Evolutionary conservation across 306 rosid genomes (phyloP).

Genomic region (Inga laurina): DNA sequence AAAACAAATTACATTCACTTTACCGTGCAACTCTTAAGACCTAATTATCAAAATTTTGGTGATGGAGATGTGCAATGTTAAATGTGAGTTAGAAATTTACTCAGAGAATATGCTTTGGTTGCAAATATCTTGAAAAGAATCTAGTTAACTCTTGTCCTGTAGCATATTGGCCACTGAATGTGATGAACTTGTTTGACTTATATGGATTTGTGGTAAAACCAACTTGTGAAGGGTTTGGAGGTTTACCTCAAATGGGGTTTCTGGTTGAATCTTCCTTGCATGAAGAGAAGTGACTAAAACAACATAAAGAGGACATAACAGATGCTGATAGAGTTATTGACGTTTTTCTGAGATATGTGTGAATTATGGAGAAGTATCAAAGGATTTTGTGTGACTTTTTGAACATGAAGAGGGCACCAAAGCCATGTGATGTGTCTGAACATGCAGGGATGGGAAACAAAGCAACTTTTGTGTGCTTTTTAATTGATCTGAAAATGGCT

Average conservation of each 20-base stretch:
- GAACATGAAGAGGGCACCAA: constrained; percentile 44
- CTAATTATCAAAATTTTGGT: not conserved
- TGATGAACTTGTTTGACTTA: not conserved
- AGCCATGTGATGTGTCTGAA: constrained; percentile 48
- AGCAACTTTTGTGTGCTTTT: constrained; percentile 25
- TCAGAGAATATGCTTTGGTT: not conserved
- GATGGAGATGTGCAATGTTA: not conserved
- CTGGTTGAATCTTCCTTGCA: not conserved
- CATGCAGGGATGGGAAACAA: constrained; percentile 34
- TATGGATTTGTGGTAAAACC: not conserved
- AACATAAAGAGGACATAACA: not conserved
- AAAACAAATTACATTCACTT: not conserved
- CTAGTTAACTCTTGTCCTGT: not conserved
- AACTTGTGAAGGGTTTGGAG: not conserved
- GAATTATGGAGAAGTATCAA: constrained; percentile 4
- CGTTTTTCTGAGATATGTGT: constrained; percentile 22
- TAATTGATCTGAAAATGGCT: constrained; percentile 34
- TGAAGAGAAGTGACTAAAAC: not conserved
- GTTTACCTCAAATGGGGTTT: not conserved
- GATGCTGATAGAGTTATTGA: not conserved
- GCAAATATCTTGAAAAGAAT: not conserved
- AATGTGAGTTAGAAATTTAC: not conserved
- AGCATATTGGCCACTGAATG: not conserved
- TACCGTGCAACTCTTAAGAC: not conserved
- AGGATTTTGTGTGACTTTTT: constrained; percentile 33